These are phyloP conservation scores for Moniliella sp. DNA, from an alignment of 1,284 basidiomycete species.

Conservation along the genomic window DNA sequence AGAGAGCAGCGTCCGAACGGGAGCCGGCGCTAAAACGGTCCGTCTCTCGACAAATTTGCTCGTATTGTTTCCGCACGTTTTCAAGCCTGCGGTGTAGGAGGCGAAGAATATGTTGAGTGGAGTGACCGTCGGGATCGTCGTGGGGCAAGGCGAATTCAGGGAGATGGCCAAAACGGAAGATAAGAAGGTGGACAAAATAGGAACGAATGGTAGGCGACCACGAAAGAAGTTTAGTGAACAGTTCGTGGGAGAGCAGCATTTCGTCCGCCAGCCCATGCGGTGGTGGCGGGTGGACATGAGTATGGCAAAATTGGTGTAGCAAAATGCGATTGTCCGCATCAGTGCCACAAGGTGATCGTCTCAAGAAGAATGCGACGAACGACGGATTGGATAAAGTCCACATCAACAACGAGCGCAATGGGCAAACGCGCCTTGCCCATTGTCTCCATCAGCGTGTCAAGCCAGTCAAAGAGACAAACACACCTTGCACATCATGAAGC, in stretches of 20 bases:
- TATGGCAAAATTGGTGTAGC: conserved; percentile 25
- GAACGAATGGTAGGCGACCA: conserved; percentile 29
- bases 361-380: conserved; percentile 17
- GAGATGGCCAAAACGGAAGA: conserved; percentile 21
- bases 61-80: conserved; percentile 15
- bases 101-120: conserved; percentile 10
- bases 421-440: conserved; percentile 20
- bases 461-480: conserved; percentile 29
- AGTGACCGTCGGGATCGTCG: conserved; percentile 13
- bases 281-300: conserved; percentile 12
- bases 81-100: conserved; percentile 19
- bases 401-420: conserved; percentile 13
- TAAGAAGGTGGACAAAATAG: conserved; percentile 25
- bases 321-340: conserved; percentile 26
- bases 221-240: conserved; percentile 27
- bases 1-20: too few relatives aligned
- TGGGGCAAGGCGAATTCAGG: conserved; percentile 13
- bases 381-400: conserved; percentile 19
- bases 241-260: conserved; percentile 15
- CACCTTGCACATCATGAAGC: conserved; percentile 26
- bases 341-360: conserved; percentile 26
- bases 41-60: too few relatives aligned
- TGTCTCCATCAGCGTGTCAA: conserved; percentile 20
- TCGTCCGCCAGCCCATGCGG: conserved; percentile 23
- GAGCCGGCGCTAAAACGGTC: too few relatives aligned